Evolutionary conservation across 2,329 filamentous ascomycete species (phyloP).

Genomic region (Colletotrichum musicola): DNA sequence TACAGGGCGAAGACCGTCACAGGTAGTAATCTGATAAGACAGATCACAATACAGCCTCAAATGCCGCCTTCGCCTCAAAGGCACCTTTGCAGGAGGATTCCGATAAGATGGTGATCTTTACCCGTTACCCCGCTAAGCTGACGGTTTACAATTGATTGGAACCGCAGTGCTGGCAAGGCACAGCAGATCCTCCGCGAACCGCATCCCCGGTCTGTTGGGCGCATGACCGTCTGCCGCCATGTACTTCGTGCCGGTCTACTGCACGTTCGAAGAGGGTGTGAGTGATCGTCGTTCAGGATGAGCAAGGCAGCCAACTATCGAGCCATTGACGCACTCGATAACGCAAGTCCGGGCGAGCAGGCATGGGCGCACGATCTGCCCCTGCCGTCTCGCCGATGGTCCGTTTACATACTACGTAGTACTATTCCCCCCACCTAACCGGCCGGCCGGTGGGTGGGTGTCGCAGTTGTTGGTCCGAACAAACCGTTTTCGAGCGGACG

Average conservation of each 20-base stretch:
- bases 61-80: not conserved
- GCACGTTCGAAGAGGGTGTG: constrained; percentile 24
- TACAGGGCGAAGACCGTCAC: not conserved
- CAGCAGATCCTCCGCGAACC: constrained; percentile 26
- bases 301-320: constrained; percentile 17
- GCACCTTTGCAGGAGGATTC: constrained; percentile 1
- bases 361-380: constrained; percentile 18
- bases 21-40: constrained; percentile 8
- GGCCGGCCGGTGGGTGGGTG: constrained; percentile 10
- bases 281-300: constrained; percentile 15
- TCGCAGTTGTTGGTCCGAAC: not conserved
- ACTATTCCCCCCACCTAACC: constrained; percentile 23
- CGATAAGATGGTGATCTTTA: constrained; percentile 25
- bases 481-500: constrained; percentile 17
- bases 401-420: no score
- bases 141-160: constrained; percentile 31
- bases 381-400: constrained; percentile 11
- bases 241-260: not conserved
- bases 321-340: constrained; percentile 25
- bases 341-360: constrained; percentile 1
- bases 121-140: constrained; percentile 24
- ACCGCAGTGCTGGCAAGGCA: constrained; percentile 14
- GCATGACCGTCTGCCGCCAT: constrained; percentile 24
- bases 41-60: constrained; percentile 6
- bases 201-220: constrained; percentile 19